phyloP scores from a whole-genome alignment of 768 basidiomycete species.

The Suillus americanus region DNA sequence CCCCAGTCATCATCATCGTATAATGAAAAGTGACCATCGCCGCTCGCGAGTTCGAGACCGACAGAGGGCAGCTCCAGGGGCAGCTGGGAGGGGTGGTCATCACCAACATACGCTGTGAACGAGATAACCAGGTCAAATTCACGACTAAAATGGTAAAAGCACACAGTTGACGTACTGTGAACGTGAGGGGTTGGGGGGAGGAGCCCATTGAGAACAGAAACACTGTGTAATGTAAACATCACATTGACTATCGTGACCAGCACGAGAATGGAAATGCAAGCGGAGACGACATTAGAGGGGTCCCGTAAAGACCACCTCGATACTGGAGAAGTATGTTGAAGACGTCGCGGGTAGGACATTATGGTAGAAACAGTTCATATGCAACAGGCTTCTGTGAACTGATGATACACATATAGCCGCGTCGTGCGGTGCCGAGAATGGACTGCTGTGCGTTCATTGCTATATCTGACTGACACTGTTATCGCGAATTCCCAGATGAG shows the following conservation, averaged over 20 bases:
- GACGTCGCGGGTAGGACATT: not conserved
- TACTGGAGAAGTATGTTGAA: not conserved
- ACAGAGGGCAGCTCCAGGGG: slow-evolving; percentile 29
- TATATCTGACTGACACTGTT: not conserved
- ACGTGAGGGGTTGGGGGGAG: slow-evolving; percentile 16
- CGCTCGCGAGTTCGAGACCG: slow-evolving; percentile 26
- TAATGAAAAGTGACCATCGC: slow-evolving; percentile 29
- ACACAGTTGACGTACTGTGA: slow-evolving; percentile 21
- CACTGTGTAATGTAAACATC: slow-evolving; percentile 15
- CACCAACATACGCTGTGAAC: slow-evolving; percentile 27
- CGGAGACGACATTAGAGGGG: slow-evolving; percentile 1
- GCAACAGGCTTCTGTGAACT: not conserved
- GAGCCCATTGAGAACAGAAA: slow-evolving; percentile 14
- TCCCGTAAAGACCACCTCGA: not conserved
- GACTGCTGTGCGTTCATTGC: not conserved
- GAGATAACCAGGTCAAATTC: not conserved
- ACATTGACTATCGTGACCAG: slow-evolving; percentile 25
- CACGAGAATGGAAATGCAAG: slow-evolving; percentile 21
- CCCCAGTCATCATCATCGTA: slow-evolving; percentile 37
- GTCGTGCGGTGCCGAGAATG: not conserved
- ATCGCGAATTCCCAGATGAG: not conserved
- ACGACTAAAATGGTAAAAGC: not conserved
- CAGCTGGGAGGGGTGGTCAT: slow-evolving; percentile 32
- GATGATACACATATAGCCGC: not conserved
- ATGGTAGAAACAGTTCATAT: not conserved